phyloP scores from a whole-genome alignment of 106 monocot species.

The Platanthera guangdongensis region DNA sequence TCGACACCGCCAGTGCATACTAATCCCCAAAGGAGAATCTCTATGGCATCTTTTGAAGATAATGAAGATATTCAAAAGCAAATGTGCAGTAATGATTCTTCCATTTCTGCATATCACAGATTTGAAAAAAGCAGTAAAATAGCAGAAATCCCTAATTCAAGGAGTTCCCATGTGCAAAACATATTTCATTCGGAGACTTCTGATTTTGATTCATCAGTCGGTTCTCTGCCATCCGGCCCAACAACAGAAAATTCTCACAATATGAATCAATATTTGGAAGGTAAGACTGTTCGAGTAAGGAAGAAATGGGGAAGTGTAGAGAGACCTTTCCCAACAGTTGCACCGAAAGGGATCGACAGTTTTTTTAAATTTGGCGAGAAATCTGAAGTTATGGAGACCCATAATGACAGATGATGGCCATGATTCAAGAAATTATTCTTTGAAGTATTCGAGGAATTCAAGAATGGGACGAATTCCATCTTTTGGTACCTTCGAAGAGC shows the following conservation, averaged over 20 bases:
- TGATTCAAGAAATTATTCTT: slow-evolving; percentile 17
- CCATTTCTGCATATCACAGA: slow-evolving; percentile 8
- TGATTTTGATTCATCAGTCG: slow-evolving; percentile 28
- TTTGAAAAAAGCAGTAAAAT: neutral
- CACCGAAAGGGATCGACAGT: slow-evolving; percentile 42
- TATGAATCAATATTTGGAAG: slow-evolving; percentile 23
- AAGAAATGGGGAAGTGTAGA: slow-evolving; percentile 53
- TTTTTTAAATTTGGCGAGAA: slow-evolving; percentile 52
- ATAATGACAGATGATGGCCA: slow-evolving; percentile 28
- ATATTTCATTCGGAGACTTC: slow-evolving; percentile 22
- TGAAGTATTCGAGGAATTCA: neutral
- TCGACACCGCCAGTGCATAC: neutral
- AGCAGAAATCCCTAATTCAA: neutral
- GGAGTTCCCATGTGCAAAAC: slow-evolving; percentile 15
- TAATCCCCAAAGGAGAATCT: slow-evolving; percentile 15
- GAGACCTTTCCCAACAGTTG: slow-evolving; percentile 31
- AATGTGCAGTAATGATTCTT: slow-evolving; percentile 14
- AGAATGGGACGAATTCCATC: slow-evolving; percentile 1
- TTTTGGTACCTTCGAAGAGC: neutral
- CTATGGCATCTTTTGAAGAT: slow-evolving; percentile 2
- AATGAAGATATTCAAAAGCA: slow-evolving; percentile 15
- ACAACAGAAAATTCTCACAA: slow-evolving; percentile 19
- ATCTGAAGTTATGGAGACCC: slow-evolving; percentile 21
- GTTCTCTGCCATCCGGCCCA: slow-evolving; percentile 21
- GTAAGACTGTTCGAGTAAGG: slow-evolving; percentile 29